Evolutionary conservation across 2,329 filamentous ascomycete genomes (phyloP).

Genomic region (Didymella pomorum): DNA sequence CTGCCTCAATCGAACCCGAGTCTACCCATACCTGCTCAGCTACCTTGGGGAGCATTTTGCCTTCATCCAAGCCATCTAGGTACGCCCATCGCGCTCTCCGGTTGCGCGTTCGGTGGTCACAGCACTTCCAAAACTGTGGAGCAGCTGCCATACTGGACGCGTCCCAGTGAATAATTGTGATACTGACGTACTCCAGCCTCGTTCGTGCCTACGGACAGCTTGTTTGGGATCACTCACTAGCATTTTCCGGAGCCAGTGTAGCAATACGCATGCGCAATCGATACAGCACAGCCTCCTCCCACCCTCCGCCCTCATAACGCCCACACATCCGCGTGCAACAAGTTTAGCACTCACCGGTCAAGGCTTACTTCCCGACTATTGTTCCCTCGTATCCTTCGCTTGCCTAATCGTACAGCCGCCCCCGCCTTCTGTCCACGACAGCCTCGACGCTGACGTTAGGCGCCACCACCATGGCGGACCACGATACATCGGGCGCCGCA

Average conservation of each 20-base stretch:
- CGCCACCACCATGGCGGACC: conserved; percentile 44
- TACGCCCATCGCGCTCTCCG: conserved; percentile 21
- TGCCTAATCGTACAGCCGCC: conserved; percentile 32
- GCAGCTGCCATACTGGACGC: conserved; percentile 4
- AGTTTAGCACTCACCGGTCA: conserved; percentile 38
- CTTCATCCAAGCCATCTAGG: conserved; percentile 18
- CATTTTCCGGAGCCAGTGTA: conserved; percentile 5
- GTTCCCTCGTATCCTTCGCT: conserved; percentile 38
- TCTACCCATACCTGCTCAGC: not conserved
- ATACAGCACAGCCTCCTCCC: conserved; percentile 15
- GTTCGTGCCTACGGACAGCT: conserved; percentile 8
- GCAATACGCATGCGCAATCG: conserved; percentile 20
- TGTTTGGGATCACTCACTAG: no score
- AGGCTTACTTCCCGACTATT: conserved; percentile 36
- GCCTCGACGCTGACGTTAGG: conserved; percentile 26
- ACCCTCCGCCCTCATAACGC: conserved; percentile 1
- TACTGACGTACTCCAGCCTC: conserved; percentile 7
- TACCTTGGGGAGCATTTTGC: conserved; percentile 6
- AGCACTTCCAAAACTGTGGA: conserved; percentile 12
- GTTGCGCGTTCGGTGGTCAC: not conserved
- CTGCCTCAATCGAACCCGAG: conserved; percentile 13
- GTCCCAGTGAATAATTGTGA: not conserved
- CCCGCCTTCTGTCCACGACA: conserved; percentile 19
- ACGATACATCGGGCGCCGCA: conserved; percentile 33
- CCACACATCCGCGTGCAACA: conserved; percentile 3